phyloP scores from a whole-genome alignment of 2,329 filamentous ascomycete genomes.

The Colletotrichum sp. region DNA sequence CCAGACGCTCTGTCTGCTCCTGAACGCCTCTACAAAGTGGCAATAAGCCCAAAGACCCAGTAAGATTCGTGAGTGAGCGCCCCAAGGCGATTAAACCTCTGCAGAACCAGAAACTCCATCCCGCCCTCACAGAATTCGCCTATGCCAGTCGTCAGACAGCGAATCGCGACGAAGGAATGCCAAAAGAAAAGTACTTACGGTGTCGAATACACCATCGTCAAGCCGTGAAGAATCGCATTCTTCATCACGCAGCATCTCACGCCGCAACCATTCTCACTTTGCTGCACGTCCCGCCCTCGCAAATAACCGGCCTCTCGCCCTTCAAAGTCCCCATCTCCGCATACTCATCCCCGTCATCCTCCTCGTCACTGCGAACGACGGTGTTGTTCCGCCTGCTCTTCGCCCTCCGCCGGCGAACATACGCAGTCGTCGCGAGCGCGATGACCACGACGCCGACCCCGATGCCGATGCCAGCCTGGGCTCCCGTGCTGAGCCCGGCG shows the following conservation, averaged over 20 bases:
- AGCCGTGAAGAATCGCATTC: background rate
- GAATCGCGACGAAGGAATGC: background rate
- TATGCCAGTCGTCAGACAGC: accelerated
- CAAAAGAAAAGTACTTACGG: background rate
- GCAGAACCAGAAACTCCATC: background rate
- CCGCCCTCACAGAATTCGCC: accelerated
- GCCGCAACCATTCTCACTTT: background rate
- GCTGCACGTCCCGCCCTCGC: conserved; percentile 3
- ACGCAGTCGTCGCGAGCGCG: background rate
- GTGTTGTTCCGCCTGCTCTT: background rate
- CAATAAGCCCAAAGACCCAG: background rate
- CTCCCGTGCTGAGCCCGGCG: background rate
- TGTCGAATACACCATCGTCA: background rate
- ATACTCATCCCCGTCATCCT: background rate
- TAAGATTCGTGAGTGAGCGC: background rate
- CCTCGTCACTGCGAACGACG: background rate
- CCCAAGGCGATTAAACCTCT: background rate
- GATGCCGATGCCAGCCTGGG: conserved; percentile 10
- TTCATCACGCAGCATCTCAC: background rate
- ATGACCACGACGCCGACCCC: background rate
- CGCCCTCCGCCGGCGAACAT: background rate
- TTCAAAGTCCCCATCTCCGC: background rate
- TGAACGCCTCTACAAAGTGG: background rate
- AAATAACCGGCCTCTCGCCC: background rate
- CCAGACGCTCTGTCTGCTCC: background rate